Conservation (phyloP, 1,284 basidiomycete species). For the Moesziomyces sp. region DNA sequence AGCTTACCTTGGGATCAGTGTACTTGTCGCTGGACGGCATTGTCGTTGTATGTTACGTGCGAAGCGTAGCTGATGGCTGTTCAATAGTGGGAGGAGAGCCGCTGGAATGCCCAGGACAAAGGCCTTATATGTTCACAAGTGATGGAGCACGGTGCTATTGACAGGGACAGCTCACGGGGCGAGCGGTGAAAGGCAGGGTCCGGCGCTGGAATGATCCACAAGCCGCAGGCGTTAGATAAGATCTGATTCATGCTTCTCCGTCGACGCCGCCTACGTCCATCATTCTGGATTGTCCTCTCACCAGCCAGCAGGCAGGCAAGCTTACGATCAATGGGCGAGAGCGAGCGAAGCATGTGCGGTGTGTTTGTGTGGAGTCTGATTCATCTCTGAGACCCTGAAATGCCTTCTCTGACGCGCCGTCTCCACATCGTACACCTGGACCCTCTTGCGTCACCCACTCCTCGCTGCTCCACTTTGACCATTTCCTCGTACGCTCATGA, state of each 20-base stretch:
- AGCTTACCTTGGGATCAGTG: constrained; percentile 43
- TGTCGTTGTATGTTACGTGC: not conserved
- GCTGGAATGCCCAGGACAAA: not conserved
- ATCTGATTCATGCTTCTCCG: constrained; percentile 20
- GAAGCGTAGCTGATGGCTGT: not conserved
- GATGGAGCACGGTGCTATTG: not conserved
- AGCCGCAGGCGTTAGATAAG: constrained; percentile 25
- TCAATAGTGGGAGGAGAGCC: not conserved
- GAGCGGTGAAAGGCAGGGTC: not conserved
- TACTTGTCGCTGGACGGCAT: constrained; percentile 50
- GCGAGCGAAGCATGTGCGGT: not conserved
- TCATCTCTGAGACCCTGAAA: constrained; percentile 13
- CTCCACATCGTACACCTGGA: not conserved
- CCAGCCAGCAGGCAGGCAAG: too few species aligned
- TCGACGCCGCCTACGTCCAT: constrained; percentile 1
- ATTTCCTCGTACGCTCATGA: too few species aligned
- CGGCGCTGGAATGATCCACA: not conserved
- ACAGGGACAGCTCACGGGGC: not conserved
- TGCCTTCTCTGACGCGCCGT: not conserved
- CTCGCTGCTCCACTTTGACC: too few species aligned
- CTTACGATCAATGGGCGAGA: too few species aligned
- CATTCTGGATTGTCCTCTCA: not conserved
- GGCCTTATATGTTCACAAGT: not conserved
- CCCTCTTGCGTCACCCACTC: not conserved
- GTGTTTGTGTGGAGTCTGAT: constrained; percentile 31